Evolutionary conservation across 2,329 filamentous ascomycete species (phyloP).

Genomic region (Curvularia spicifera): DNA sequence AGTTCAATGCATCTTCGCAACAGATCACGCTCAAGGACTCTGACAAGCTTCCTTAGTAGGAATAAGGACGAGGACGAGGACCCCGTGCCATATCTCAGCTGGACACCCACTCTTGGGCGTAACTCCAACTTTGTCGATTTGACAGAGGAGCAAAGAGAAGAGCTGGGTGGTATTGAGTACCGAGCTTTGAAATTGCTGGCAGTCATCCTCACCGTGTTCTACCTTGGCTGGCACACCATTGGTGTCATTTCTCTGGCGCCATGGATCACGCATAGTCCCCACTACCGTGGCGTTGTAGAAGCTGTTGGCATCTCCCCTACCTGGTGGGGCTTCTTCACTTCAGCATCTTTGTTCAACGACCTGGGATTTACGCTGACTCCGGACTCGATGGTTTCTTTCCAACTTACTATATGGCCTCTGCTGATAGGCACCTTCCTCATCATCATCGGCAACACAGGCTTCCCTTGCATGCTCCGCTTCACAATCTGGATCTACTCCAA

Average conservation of each 20-base stretch:
- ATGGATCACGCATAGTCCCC: slow-evolving; percentile 73
- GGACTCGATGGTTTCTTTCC: slow-evolving; percentile 92
- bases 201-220: slow-evolving; percentile 78
- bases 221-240: slow-evolving; percentile 80
- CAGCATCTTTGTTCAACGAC: slow-evolving; percentile 90
- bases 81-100: slow-evolving; percentile 88
- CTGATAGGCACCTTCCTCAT: slow-evolving; percentile 84
- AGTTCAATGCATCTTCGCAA: slow-evolving; percentile 31
- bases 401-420: slow-evolving; percentile 75
- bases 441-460: slow-evolving; percentile 93
- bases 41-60: slow-evolving; percentile 65
- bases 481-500: slow-evolving; percentile 84
- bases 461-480: slow-evolving; percentile 91
- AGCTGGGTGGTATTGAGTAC: slow-evolving; percentile 96
- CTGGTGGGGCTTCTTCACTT: slow-evolving; percentile 94
- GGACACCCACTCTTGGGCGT: slow-evolving; percentile 87
- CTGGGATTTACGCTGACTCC: slow-evolving; percentile 91
- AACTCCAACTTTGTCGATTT: slow-evolving; percentile 93
- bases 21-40: slow-evolving; percentile 57
- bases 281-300: slow-evolving; percentile 68
- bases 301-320: slow-evolving; percentile 66
- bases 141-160: slow-evolving; percentile 88
- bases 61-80: slow-evolving; percentile 58
- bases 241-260: slow-evolving; percentile 76
- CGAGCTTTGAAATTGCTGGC: slow-evolving; percentile 86